Evolutionary conservation across 78 protist genomes (phyloP).

Genomic region (Dictyostelium purpureum): DNA sequence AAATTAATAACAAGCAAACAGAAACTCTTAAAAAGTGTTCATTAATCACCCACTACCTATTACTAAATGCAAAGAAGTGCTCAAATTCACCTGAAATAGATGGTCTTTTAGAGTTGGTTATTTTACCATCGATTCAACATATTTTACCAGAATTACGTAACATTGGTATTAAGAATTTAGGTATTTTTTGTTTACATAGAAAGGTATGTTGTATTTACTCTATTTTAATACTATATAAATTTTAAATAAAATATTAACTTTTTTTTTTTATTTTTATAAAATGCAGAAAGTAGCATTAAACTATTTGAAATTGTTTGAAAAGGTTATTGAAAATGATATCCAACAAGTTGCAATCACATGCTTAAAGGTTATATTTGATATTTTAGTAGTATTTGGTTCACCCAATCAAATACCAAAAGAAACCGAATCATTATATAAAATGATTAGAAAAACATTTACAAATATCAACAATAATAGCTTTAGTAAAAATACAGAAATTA

Average conservation of each 20-base stretch:
- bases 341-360: neutral
- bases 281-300: neutral
- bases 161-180: constrained; percentile 58
- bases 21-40: constrained; percentile 28
- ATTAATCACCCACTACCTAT: constrained; percentile 28
- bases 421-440: constrained; percentile 21
- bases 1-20: neutral
- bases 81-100: constrained; percentile 60
- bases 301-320: constrained; percentile 39
- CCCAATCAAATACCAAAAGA: constrained; percentile 48
- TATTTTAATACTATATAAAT: neutral
- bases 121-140: constrained; percentile 57
- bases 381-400: constrained; percentile 64
- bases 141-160: constrained; percentile 1
- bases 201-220: neutral
- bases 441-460: constrained; percentile 20
- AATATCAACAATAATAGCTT: neutral
- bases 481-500: neutral
- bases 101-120: constrained; percentile 16
- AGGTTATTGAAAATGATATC: constrained; percentile 30
- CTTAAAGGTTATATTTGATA: constrained; percentile 46
- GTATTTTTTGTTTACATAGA: constrained; percentile 61
- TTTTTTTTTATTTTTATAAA: neutral
- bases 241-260: neutral
- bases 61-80: constrained; percentile 51